Evolutionary conservation across 2,329 filamentous ascomycete species (phyloP), one percentile per base, ranked within the genome.

Genomic region (Ophiostoma tasmaniense): DNA sequence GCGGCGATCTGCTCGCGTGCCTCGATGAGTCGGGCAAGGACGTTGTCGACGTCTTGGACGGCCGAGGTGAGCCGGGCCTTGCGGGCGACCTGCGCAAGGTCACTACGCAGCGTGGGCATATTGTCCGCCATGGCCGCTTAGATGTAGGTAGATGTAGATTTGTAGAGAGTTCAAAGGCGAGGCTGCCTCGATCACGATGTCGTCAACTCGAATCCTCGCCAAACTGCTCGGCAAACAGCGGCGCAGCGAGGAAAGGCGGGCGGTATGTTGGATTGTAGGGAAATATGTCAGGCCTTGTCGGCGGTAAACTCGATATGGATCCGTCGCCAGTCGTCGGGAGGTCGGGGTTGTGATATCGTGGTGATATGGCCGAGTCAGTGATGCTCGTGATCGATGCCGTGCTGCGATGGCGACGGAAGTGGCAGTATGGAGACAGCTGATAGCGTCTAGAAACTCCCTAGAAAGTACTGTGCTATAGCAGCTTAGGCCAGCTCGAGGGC

Each of bases 1-100:
- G 42, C 25, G 5, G 89, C 88, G 70, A 97, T 89, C 73, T 87
- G 83, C 72, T 92, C 87, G 69, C 92, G 85, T 52, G 93, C 91
- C 65, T 84, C 83, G 72, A 87, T 85, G 35, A 99, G 86, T 69
- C 91, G 79, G 71, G 92, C 86, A 73, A 99, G 92, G 52, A 93
- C 90, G 70, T 87, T 85, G 76, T 98, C 92, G 22, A 96, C 90
- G 83, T 96, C 89, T 42, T 87, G 81, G 70, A 96, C 87, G 52
- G 89, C 89, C 69, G 89, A 86, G 3, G 85, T 85, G 62, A 93
- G 85, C 75, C 89, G 89, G 39, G 88, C 86, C 72, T 85, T 87
- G 76, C 85, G 88, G 74, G 86, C 86, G 71, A 96, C 86, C 74
- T 88, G 87, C 73, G 88, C 85, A 73, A 95, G 86, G 76, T 96